These are phyloP conservation scores for Xylariomycetidae sp. DNA, from an alignment of 2,329 filamentous ascomycete genomes.

Conservation along the genomic window DNA sequence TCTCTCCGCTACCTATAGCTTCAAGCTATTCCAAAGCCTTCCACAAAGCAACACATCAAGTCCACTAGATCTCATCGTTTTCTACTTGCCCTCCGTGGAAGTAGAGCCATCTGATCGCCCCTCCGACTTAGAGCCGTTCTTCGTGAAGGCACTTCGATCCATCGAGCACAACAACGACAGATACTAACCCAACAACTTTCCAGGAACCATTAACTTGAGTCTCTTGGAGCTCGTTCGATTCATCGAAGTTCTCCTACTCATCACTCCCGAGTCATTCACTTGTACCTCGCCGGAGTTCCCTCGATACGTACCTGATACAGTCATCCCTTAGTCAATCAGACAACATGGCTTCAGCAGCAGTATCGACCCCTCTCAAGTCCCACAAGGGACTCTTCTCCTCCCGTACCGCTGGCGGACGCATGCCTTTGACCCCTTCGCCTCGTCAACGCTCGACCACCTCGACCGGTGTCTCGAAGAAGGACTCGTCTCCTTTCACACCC, in stretches of 20 bases:
- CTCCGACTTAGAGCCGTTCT: constrained; percentile 38
- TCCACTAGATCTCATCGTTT: constrained; percentile 45
- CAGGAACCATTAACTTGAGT: constrained; percentile 55
- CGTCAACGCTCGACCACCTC: constrained; percentile 51
- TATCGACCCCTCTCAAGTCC: constrained; percentile 92
- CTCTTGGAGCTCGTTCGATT: constrained; percentile 51
- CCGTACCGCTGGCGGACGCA: constrained; percentile 88
- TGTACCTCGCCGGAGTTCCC: constrained; percentile 38
- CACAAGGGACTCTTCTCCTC: constrained; percentile 88
- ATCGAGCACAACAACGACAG: constrained; percentile 40
- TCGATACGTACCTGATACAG: constrained; percentile 27
- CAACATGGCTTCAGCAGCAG: constrained; percentile 71
- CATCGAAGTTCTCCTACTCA: constrained; percentile 29
- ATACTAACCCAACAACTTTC: constrained; percentile 41
- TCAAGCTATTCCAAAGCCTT: constrained; percentile 21
- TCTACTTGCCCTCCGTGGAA: too few relatives aligned
- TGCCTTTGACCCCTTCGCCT: constrained; percentile 90
- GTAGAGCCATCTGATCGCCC: constrained; percentile 41
- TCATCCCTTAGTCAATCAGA: constrained; percentile 30
- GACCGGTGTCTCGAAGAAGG: constrained; percentile 43
- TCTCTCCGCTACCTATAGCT: constrained; percentile 10
- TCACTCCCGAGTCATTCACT: constrained; percentile 40
- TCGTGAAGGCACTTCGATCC: constrained; percentile 39
- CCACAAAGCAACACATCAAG: constrained; percentile 29
- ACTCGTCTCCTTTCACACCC: constrained; percentile 74